Percentiles rank a stretch among this genome's conserved stretches.
phyloP scores from a whole-genome alignment of 495 filamentous ascomycete species.

The Ramalina intermedia region DNA sequence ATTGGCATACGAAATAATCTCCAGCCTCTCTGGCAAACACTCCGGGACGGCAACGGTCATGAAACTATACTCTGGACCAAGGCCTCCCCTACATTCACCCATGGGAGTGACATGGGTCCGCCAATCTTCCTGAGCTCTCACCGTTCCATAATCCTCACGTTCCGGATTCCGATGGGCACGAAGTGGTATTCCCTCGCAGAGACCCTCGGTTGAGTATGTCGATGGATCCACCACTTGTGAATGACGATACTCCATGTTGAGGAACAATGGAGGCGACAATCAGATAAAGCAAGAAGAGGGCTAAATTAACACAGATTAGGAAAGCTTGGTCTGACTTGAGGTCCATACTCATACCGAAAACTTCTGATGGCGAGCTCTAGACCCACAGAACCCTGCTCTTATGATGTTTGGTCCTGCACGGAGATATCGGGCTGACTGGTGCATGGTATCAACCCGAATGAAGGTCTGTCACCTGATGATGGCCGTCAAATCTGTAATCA shows the following conservation, averaged over 20 bases:
- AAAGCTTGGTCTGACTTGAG: too few relatives aligned
- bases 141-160: slow-evolving; percentile 13
- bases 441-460: too few relatives aligned
- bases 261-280: not conserved
- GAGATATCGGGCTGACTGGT: too few relatives aligned
- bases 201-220: slow-evolving; percentile 14
- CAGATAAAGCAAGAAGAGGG: not conserved
- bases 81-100: slow-evolving; percentile 11
- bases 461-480: too few relatives aligned
- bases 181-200: slow-evolving; percentile 12
- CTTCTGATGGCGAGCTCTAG: too few relatives aligned
- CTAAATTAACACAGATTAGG: not conserved
- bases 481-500: too few relatives aligned
- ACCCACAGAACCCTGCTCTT: too few relatives aligned
- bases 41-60: slow-evolving; percentile 19
- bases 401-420: too few relatives aligned
- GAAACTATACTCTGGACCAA: slow-evolving; percentile 18
- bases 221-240: slow-evolving; percentile 12
- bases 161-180: slow-evolving; percentile 11
- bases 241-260: slow-evolving; percentile 16
- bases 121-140: slow-evolving; percentile 20
- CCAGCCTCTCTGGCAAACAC: slow-evolving; percentile 27
- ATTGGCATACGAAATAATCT: slow-evolving; percentile 28
- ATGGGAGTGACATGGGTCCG: slow-evolving; percentile 14
- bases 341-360: too few relatives aligned